These are phyloP conservation scores for Obelidium mucronatum DNA, from an alignment of 192 early-diverging fungal species.

Conservation along the genomic window DNA sequence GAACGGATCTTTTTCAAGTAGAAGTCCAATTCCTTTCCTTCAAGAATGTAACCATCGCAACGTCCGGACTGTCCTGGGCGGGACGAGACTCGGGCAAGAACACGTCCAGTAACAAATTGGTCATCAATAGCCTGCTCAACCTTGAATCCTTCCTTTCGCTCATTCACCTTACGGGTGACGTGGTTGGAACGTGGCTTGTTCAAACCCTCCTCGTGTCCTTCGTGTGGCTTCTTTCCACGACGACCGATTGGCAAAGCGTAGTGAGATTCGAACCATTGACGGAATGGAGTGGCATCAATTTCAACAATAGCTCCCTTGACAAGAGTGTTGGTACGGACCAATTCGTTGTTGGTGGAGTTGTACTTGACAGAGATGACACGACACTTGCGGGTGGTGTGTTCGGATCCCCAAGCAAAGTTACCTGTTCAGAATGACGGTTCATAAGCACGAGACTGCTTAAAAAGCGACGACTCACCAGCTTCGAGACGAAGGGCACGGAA, in stretches of 20 bases:
- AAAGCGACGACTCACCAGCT: conserved; percentile 58
- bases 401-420: conserved; percentile 98
- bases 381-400: conserved; percentile 93
- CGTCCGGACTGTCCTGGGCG: conserved; percentile 98
- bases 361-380: conserved; percentile 95
- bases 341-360: conserved; percentile 99
- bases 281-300: conserved; percentile 99
- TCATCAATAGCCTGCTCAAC: conserved; percentile 89
- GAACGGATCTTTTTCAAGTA: conserved; percentile 82
- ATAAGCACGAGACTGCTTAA: too few relatives aligned
- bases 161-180: conserved; percentile 85
- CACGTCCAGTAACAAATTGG: conserved; percentile 94
- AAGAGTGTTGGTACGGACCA: conserved; percentile 99
- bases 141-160: conserved; percentile 81
- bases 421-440: conserved; percentile 54
- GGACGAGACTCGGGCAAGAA: conserved; percentile 90
- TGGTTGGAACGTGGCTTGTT: conserved; percentile 90
- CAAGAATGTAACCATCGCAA: conserved; percentile 97
- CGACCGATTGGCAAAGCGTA: conserved; percentile 90
- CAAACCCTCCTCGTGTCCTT: conserved; percentile 55
- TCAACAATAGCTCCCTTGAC: conserved; percentile 97
- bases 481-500: conserved; percentile 98
- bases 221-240: conserved; percentile 70
- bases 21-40: conserved; percentile 99
- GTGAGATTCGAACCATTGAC: conserved; percentile 99